A percentile compares a stretch with the other conserved stretches of the same genome.
These are phyloP conservation scores for Strobilomyces echinocephalus DNA, from an alignment of 768 basidiomycete species.

Conservation along the genomic window DNA sequence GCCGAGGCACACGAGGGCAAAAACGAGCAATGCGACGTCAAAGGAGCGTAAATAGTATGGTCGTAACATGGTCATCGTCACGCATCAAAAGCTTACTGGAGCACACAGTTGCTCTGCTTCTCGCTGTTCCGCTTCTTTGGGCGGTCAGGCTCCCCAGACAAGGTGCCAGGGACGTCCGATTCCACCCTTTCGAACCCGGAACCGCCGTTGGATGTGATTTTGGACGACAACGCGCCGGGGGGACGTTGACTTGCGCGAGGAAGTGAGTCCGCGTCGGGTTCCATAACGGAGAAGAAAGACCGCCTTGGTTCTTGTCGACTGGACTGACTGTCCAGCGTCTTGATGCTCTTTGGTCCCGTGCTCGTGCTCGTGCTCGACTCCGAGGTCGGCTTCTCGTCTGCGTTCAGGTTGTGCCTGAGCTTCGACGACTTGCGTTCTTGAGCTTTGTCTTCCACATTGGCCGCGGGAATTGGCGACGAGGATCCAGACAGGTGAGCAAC, in stretches of 20 bases:
- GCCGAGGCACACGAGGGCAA: not conserved
- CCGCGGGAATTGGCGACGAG: constrained; percentile 26
- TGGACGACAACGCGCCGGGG: constrained; percentile 20
- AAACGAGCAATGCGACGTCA: not conserved
- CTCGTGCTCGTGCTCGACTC: constrained; percentile 58
- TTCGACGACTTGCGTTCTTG: constrained; percentile 33
- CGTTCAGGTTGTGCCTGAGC: constrained; percentile 34
- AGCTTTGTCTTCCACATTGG: constrained; percentile 19
- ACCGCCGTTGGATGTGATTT: constrained; percentile 7
- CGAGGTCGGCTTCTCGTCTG: constrained; percentile 51
- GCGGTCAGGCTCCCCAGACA: constrained; percentile 14
- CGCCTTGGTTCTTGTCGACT: constrained; percentile 36
- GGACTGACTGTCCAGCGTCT: constrained; percentile 46
- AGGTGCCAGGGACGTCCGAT: constrained; percentile 8
- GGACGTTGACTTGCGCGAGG: constrained; percentile 11
- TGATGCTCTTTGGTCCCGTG: constrained; percentile 54
- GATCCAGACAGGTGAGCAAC: constrained; percentile 33
- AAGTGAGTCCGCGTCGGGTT: constrained; percentile 25
- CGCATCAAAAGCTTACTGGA: constrained; percentile 19
- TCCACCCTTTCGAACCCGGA: constrained; percentile 7
- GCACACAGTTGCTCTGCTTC: constrained; percentile 21
- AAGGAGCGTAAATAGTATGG: not conserved
- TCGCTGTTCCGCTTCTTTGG: constrained; percentile 29
- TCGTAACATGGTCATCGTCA: not conserved
- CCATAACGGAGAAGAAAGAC: constrained; percentile 32